Evolutionary conservation across 2,329 filamentous ascomycete species (phyloP), one percentile per base, ranked within the genome.

Genomic region (Truncatella angustata): DNA sequence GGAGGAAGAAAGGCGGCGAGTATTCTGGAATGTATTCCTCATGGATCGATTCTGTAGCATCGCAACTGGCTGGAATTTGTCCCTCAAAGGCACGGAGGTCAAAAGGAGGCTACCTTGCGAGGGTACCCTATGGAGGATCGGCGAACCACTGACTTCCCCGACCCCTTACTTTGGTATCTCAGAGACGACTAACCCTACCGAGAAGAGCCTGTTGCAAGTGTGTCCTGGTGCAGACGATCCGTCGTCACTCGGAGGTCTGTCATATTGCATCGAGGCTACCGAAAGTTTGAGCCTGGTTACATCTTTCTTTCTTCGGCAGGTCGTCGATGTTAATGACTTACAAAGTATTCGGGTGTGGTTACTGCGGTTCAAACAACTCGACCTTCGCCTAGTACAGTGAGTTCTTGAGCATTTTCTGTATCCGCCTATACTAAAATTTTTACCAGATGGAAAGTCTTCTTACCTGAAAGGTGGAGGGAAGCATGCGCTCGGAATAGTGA

Each of bases 331-430:
- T 9, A 55, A 59, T 4, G 66, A 73, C 49, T 63, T 67, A 0
- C 67, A 72, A 4, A 66, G 73, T 49, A 63, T 68, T 0, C 67
- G 71, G 4, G 66, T 67, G 34, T 77, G 71, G 75, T 60, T 77
- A 3, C 74, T 68, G 4, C 60, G 74, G 6, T 78, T 78, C 60
- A 78, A 78, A 34, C 73, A 77, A 53, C 57, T 78, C 2, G 75
- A 78, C 53, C 55, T 77, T 0, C 69, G 73, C 0, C 63, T 77
- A 0, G 71, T 77, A 1, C 72, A 74, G 56, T 74, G 67, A 52
- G 44, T 18, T 2, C 36, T 11, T 18, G 18, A 18, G 7, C 9
- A 20, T 16, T 18, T 26, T 46, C 23, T 7, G 7, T n/a, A n/a
- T n/a, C n/a, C n/a, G n/a, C n/a, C n/a, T n/a, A n/a, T 45, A 3